Conservation (phyloP, 2,329 filamentous ascomycete species). For the Neonectria faginata region DNA sequence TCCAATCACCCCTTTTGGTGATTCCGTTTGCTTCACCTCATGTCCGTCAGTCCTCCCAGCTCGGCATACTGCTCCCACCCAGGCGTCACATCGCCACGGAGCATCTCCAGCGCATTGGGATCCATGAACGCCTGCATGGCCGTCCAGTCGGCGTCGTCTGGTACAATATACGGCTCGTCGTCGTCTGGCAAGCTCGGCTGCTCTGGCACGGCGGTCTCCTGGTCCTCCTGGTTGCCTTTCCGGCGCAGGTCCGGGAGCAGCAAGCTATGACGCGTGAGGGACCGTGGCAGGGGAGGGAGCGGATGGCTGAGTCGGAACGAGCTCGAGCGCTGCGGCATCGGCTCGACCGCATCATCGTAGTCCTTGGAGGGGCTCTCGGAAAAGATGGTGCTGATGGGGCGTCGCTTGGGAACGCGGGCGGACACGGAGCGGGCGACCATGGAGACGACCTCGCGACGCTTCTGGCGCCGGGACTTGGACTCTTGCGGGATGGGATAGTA, state of each 20-base stretch:
- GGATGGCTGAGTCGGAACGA: constrained; percentile 15
- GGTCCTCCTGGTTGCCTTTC: neutral
- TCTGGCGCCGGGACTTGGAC: constrained; percentile 43
- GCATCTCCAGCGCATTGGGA: constrained; percentile 30
- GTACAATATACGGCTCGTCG: constrained; percentile 44
- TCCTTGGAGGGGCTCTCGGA: constrained; percentile 42
- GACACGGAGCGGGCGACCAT: constrained; percentile 44
- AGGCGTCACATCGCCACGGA: constrained; percentile 45
- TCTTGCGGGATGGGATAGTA: constrained; percentile 28
- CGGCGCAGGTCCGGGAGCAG: constrained; percentile 39
- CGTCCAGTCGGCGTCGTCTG: constrained; percentile 52
- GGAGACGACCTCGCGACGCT: constrained; percentile 46
- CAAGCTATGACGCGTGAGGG: constrained; percentile 41
- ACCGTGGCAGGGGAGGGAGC: constrained; percentile 14
- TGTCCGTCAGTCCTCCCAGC: constrained; percentile 58
- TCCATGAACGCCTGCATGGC: constrained; percentile 54
- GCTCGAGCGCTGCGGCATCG: constrained; percentile 24
- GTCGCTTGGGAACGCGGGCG: constrained; percentile 41
- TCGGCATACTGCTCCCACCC: constrained; percentile 62
- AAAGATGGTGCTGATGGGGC: constrained; percentile 47
- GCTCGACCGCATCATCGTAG: constrained; percentile 41
- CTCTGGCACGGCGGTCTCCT: neutral
- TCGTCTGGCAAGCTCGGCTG: constrained; percentile 22
- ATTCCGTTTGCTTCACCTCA: constrained; percentile 42
- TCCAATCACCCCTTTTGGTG: constrained; percentile 1